Evolutionary conservation across 345 rosid genomes (phyloP).

Genomic region (Eucalyptus melliodora): DNA sequence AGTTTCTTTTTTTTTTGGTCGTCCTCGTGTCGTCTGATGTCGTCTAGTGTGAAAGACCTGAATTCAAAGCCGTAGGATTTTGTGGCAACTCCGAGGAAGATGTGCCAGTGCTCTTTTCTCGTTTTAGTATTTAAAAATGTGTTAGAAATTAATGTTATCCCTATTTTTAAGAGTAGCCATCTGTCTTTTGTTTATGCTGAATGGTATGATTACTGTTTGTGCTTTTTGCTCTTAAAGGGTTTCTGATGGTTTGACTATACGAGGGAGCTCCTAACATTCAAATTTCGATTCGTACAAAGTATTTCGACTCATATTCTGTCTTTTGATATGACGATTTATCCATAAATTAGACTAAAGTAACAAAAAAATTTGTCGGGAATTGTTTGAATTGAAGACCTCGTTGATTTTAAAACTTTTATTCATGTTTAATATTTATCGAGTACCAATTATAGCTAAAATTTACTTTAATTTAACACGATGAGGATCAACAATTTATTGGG

Average conservation of each 20-base stretch:
- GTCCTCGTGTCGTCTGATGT: not conserved
- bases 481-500: not conserved
- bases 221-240: not conserved
- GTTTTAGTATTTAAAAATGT: not conserved
- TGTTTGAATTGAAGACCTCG: not conserved
- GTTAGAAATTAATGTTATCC: not conserved
- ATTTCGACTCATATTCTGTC: not conserved
- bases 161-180: not conserved
- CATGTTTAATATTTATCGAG: not conserved
- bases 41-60: not conserved
- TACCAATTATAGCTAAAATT: not conserved
- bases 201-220: not conserved
- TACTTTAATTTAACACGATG: not conserved
- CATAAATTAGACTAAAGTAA: not conserved
- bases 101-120: not conserved
- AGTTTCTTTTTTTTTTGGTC: not conserved
- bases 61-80: conserved; percentile 11
- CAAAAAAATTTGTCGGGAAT: rapidly evolving
- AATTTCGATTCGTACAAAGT: not conserved
- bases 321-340: not conserved
- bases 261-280: not conserved
- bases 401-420: not conserved
- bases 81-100: conserved; percentile 21
- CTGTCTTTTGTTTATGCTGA: not conserved
- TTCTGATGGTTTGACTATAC: not conserved